Base-by-base conservation (phyloP, 805 yeast genomes). In the Isabelozyma pseudorhagii region DNA sequence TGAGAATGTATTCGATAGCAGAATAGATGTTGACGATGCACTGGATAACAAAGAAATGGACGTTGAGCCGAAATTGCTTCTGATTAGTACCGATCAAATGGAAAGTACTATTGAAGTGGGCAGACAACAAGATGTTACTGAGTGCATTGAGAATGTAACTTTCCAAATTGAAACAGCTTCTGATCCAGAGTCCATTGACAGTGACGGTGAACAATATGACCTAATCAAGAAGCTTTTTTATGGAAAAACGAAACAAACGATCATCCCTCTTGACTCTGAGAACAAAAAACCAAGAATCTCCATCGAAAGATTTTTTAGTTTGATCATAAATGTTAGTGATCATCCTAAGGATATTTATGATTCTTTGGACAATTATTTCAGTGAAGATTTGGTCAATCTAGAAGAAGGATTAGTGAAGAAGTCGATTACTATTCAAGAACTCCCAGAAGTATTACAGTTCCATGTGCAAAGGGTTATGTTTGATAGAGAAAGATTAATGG, bases 71-170 rank as follows among this genome's bases (percentile, higher is more conserved):
- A 58, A 56, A 40, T 47, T 69, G 28, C 55, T 69, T 40, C 67
- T 62, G 38, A 80, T 80, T 11, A 72, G 78, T 51, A 69, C 82
- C 4, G 88, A 84, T 53, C 90, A 86, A 59, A 78, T 87, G 67
- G 91, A 83, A 50, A 80, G 84, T 58, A 84, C 94, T 0, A 74
- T 85, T 47, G 92, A 89, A 61, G 75, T 85, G 60, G 96, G 97
- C 2, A 77, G 96, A 55, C 99, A 94, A 64, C 99, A 94, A 65
- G 99, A 94, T 72, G 98, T 94, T 15, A 91, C 97, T 0, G 99
- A 94, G 64, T 93, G 98, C 66, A 91, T 93, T 60, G 96, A 92
- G 48, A 94, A 94, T 64, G 97, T 94, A 7, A 75, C 92, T 11
- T 88, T 86, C 54, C 98, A 93, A 64, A 72, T 94, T 38, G 97